Base-by-base conservation (phyloP, 495 filamentous ascomycete genomes). In the Penicilliopsis zonata region DNA sequence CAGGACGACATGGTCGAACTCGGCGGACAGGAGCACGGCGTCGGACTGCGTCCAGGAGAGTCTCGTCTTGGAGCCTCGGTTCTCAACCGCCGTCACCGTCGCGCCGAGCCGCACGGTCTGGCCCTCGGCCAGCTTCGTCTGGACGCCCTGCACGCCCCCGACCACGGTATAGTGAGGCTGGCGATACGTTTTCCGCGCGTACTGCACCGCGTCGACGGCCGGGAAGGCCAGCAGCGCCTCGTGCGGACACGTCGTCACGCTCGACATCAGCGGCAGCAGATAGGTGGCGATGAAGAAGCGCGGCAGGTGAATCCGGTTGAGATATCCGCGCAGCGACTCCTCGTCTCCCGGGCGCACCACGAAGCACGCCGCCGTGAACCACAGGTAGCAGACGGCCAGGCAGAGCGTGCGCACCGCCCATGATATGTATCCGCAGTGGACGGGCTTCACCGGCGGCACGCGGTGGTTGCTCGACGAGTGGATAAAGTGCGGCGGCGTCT, bases 241-340 rank as follows among this genome's bases (percentile, higher is more conserved):
- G 16, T 70, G 69, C 2, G 66, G 49, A 36, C 69, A 76, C 5
- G 70, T 74, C 7, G 55, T 52, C 3, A 71, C 65, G 12, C 60
- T 61, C 5, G 65, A 63, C 23, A 74, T 59, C 9, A 72, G 45
- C 3, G 70, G 70, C 3, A 74, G 52, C 8, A 74, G 46, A 35
- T 72, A 74, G 17, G 50, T 40, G 4, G 31, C 44, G 23, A 52
- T 46, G 31, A 63, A 66, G 18, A 56, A 53, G 3, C 35, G 35
- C 0, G 69, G 65, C 5, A 74, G 30, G n/a, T 38, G 29, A 8
- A 72, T 67, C 3, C 71, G 50, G 4, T 42, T 19, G 9, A 69
- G 38, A 35, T 72, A 74, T 7, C 49, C 23, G 10, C 42, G 40
- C 1, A 72, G 33, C 1, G 61, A 52, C 37, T 74, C 69, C 13